Base-by-base conservation (phyloP, 208 protist species). In the Porcisia hertigi region DNA sequence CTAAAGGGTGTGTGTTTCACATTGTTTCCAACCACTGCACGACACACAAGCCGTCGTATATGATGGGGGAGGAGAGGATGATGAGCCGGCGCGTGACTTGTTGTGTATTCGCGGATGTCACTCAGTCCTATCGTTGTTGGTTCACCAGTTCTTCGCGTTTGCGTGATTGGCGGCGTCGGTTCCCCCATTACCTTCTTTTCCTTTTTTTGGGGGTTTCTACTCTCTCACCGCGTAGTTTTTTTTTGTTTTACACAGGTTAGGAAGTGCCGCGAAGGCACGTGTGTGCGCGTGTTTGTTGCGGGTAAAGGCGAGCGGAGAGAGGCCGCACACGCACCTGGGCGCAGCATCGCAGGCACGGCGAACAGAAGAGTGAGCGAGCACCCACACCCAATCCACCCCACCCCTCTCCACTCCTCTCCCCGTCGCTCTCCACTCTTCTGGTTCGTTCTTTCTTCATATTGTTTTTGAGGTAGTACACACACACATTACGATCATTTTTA, bases 1-100 rank as follows among this genome's bases (percentile, higher is more conserved):
- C 71, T 95, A 90, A 87, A 36, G 36, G n/a, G 23, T 16, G 39
- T 39, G 45, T 20, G 9, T 41, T n/a, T 23, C 39, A n/a, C n/a
- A n/a, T n/a, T n/a, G 45, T 58, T 49, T 6, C 30, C 60, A 5
- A 23, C 47, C 45, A 2, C 53, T 47, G 5, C 54, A 79, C 55
- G 25, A 16, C 39, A 75, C 53, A 55, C 30, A 55, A 23, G 54
- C 49, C 52, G 43, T n/a, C n/a, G n/a, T n/a, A n/a, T 69, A n/a
- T 53, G n/a, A 63, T n/a, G 39, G 59, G 54, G 55, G 18, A 60
- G 3, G 55, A 60, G n/a, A n/a, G n/a, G n/a, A n/a, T n/a, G 63
- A 52, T 49, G 64, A 58, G 1, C 30, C 43, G 47, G 25, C 25
- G 54, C 47, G 25, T 41, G 41, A 7, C 41, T 52, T 71, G 14